Percentiles rank a stretch among this genome's conserved stretches.
phyloP scores from a whole-genome alignment of 192 early-diverging fungal species.

The Rhizophagus prolifer region DNA sequence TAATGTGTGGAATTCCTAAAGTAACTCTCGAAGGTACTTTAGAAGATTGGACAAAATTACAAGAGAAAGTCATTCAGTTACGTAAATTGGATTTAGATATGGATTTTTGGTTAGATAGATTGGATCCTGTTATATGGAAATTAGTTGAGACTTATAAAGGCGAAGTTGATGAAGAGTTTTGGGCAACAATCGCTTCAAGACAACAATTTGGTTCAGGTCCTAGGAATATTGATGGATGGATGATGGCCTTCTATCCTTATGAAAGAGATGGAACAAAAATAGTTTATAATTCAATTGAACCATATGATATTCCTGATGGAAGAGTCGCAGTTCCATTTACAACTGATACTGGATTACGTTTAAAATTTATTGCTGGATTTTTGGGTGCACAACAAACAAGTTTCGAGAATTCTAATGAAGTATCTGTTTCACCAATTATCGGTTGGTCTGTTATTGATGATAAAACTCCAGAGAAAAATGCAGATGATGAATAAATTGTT shows the following conservation, averaged over 20 bases:
- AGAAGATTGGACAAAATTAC: neutral
- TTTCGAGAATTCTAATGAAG: too few species aligned
- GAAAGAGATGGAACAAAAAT: neutral
- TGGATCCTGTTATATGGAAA: neutral
- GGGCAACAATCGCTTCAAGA: neutral
- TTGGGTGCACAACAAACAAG: too few species aligned
- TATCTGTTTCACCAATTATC: too few species aligned
- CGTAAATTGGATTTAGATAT: neutral
- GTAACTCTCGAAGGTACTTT: neutral
- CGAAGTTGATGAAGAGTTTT: neutral
- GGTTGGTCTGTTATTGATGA: too few species aligned
- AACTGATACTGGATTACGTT: neutral
- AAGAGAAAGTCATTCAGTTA: constrained; percentile 1
- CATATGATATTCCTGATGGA: neutral
- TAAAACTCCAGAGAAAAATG: too few species aligned
- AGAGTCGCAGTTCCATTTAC: neutral
- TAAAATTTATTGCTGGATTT: too few species aligned
- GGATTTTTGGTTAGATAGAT: constrained; percentile 2
- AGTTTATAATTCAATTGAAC: neutral
- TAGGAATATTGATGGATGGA: neutral
- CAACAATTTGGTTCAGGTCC: neutral
- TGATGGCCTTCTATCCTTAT: neutral
- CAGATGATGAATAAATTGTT: too few species aligned
- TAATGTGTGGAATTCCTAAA: neutral
- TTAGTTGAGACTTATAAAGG: neutral